A percentile compares a stretch with the other conserved stretches of the same genome.
phyloP scores from a whole-genome alignment of 345 rosid genomes.

The Citrus medica region DNA sequence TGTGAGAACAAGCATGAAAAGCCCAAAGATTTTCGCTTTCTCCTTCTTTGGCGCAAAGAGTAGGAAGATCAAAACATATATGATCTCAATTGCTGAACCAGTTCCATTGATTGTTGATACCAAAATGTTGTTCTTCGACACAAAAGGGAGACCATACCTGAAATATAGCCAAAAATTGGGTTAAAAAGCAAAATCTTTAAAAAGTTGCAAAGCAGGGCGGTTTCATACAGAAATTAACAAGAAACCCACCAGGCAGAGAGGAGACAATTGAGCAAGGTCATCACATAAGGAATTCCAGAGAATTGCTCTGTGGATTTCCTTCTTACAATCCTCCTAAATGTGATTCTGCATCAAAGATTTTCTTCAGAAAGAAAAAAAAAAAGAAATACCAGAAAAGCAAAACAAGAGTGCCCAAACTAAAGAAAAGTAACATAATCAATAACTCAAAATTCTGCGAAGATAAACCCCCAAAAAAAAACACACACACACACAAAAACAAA shows the following conservation, averaged over 20 bases:
- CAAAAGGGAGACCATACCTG: constrained; percentile 96
- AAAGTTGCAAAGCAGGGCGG: neutral
- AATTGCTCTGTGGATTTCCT: constrained; percentile 77
- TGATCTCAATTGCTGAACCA: constrained; percentile 62
- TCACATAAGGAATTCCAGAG: constrained; percentile 94
- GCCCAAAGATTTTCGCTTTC: constrained; percentile 64
- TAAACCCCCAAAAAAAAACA: neutral
- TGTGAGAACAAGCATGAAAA: constrained; percentile 44
- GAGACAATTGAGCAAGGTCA: constrained; percentile 96
- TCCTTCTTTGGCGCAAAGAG: constrained; percentile 68
- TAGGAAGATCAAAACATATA: constrained; percentile 69
- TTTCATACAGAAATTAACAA: constrained; percentile 1
- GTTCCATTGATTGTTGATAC: constrained; percentile 83
- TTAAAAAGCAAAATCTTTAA: neutral
- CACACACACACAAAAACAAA: too few species aligned
- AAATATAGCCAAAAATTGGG: neutral
- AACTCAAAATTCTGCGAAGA: neutral
- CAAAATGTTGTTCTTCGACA: constrained; percentile 72
- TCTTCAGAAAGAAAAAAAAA: too few species aligned
- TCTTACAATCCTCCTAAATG: constrained; percentile 73
- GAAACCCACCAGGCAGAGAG: constrained; percentile 82
- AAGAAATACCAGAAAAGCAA: neutral
- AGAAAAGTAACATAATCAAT: neutral
- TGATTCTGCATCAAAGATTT: constrained; percentile 48
- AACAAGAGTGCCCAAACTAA: neutral